These are phyloP conservation scores for Antrodiella citrinella DNA, from an alignment of 768 basidiomycete genomes.

Conservation along the genomic window DNA sequence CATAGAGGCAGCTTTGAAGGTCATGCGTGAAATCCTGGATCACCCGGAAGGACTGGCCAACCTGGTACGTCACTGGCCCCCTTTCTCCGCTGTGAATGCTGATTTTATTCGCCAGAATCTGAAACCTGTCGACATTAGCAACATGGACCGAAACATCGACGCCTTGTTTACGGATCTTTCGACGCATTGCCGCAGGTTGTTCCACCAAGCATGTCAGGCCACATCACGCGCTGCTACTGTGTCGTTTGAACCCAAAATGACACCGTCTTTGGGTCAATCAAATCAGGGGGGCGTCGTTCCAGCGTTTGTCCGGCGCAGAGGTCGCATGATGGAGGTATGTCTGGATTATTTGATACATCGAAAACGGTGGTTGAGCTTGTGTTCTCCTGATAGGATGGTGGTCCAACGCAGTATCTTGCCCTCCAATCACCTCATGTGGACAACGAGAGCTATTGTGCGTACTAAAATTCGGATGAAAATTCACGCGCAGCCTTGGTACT, in stretches of 20 bases:
- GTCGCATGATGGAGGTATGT: conserved; percentile 9
- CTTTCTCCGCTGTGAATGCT: conserved; percentile 22
- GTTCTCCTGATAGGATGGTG: conserved; percentile 12
- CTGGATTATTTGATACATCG: conserved; percentile 2
- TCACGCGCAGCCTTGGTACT: conserved; percentile 1
- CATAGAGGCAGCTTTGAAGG: conserved; percentile 35
- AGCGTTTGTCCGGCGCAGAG: background rate
- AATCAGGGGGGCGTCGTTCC: conserved; percentile 2
- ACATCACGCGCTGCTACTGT: conserved; percentile 47
- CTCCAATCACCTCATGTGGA: conserved; percentile 32
- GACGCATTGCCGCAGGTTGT: conserved; percentile 49
- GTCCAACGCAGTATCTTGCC: conserved; percentile 44
- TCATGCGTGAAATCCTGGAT: conserved; percentile 40
- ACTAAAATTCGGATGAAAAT: conserved; percentile 9
- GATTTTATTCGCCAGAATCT: conserved; percentile 31
- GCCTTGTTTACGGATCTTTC: conserved; percentile 56
- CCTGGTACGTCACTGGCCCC: conserved; percentile 8
- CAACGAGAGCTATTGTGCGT: conserved; percentile 41
- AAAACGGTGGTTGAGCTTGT: conserved; percentile 6
- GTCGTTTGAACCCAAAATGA: conserved; percentile 7
- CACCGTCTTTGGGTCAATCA: background rate
- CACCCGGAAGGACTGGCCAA: conserved; percentile 23
- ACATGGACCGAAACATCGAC: conserved; percentile 63
- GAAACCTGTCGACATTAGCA: conserved; percentile 40
- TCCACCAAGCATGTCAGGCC: conserved; percentile 54